These are phyloP conservation scores for Shiraia sp. DNA, from an alignment of 2,329 filamentous ascomycete species.

Conservation along the genomic window DNA sequence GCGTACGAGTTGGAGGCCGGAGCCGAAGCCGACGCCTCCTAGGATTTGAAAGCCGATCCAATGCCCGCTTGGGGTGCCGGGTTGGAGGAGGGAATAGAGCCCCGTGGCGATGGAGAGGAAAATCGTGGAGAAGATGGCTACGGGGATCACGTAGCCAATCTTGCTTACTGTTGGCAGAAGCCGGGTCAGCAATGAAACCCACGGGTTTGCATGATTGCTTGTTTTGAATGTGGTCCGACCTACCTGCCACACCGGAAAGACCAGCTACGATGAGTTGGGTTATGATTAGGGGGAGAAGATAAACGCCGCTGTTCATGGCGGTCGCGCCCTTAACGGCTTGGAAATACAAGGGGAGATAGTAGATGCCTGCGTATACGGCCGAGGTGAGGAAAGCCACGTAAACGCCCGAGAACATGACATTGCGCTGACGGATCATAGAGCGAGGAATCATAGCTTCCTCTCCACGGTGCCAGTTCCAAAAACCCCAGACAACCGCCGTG, in stretches of 20 bases:
- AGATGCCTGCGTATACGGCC: slow-evolving; percentile 9
- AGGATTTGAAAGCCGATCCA: background rate
- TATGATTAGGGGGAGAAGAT: slow-evolving; percentile 30
- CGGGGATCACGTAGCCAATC: background rate
- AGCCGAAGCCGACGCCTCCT: background rate
- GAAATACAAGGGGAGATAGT: slow-evolving; percentile 37
- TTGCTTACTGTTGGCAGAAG: background rate
- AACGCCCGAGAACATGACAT: slow-evolving; percentile 20
- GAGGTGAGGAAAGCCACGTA: slow-evolving; percentile 28
- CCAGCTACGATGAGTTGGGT: background rate
- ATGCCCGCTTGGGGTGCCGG: background rate
- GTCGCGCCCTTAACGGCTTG: slow-evolving; percentile 41
- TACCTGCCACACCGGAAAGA: too few species aligned
- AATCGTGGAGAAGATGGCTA: background rate
- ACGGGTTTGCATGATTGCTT: too few species aligned
- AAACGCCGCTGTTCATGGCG: slow-evolving; percentile 39
- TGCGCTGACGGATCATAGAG: background rate
- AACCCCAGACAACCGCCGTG: slow-evolving; percentile 8
- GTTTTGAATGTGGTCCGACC: too few species aligned
- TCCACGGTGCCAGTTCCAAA: background rate
- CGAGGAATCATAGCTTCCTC: background rate
- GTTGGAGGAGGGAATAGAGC: background rate
- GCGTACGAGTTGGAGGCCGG: background rate
- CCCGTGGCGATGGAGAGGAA: background rate
- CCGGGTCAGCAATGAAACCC: background rate